Percentiles rank a stretch among this genome's conserved stretches.
phyloP scores from a whole-genome alignment of 371 early-diverging fungal genomes.

The Mycotypha africana region DNA sequence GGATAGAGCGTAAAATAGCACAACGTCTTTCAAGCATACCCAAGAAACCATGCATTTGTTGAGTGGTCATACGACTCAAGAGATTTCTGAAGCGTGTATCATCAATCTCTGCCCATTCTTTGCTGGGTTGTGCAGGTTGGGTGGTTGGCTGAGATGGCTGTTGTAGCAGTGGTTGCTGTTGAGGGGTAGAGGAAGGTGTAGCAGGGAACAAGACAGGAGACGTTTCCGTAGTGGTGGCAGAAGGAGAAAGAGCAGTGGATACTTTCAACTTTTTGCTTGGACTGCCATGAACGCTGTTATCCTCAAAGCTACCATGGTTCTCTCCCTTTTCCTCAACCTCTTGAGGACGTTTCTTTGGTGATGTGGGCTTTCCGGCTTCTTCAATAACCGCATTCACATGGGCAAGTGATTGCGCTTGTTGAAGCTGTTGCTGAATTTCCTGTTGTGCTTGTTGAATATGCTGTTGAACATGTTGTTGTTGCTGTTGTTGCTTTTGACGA shows the following conservation, averaged over 20 bases:
- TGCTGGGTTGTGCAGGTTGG: conserved; percentile 20
- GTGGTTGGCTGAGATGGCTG: too few species aligned
- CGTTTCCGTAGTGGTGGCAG: neutral
- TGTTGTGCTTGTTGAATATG: too few species aligned
- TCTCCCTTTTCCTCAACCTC: too few species aligned
- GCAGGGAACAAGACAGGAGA: conserved; percentile 9
- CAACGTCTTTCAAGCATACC: conserved; percentile 47
- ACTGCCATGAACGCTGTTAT: too few species aligned
- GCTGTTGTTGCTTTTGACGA: conserved; percentile 47
- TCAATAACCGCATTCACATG: neutral
- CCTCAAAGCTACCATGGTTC: too few species aligned
- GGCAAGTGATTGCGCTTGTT: conserved; percentile 2
- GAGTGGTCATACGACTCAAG: conserved; percentile 43
- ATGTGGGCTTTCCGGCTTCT: conserved; percentile 2
- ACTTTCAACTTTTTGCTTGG: too few species aligned
- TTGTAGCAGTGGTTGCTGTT: too few species aligned
- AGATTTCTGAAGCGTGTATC: conserved; percentile 43
- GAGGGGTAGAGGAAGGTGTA: conserved; percentile 3
- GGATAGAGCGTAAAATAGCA: conserved; percentile 26
- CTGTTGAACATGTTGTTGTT: neutral
- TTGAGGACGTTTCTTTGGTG: neutral
- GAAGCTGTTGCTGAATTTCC: conserved; percentile 1
- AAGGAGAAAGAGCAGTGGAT: neutral
- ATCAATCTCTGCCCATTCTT: conserved; percentile 32
- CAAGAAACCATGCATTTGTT: conserved; percentile 51